Evolutionary conservation across 805 yeast genomes (phyloP), one percentile per base, ranked within the genome.

Genomic region (Wickerhamomyces xylosicus): DNA sequence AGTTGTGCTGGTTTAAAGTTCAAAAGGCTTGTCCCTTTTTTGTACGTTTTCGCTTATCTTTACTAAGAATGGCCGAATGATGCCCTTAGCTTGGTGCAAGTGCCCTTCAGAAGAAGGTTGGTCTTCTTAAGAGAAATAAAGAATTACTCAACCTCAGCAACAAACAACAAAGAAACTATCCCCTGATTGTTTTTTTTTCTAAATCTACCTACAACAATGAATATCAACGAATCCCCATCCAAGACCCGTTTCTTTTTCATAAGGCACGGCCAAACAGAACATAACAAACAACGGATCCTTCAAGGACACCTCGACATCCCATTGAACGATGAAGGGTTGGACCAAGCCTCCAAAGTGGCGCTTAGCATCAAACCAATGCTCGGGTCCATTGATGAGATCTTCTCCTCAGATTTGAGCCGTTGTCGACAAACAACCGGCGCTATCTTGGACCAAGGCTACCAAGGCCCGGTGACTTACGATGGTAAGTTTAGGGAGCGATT

Each of bases 191-290:
- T n/a, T n/a, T n/a, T n/a, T n/a, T n/a, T n/a, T n/a, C n/a, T n/a
- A n/a, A n/a, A n/a, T n/a, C n/a, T n/a, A n/a, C n/a, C n/a, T n/a
- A n/a, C n/a, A n/a, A n/a, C n/a, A 21, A 21, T 21, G 25, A 21
- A 21, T 21, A 6, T 21, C 25, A 21, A 21, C 25, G 25, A 10
- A 10, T 21, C 25, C 6, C 6, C 25, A 7, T 6, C 6, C 10
- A 21, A 21, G 8, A 54, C 74, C 2, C 62, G 83, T 19, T 49
- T 83, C 3, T 79, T 80, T 46, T 56, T 85, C 5, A 73, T 85
- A 4, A 72, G 95, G 50, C 95, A 85, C 50, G 95, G 95, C 2
- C 92, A 82, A 55, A 85, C 95, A 0, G 77, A 77, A 41, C 78
- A 79, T 57, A 85, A 85, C 53, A 66, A 68, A 31, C 54, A 69